Evolutionary conservation across 805 yeast species (phyloP).

Genomic region (Metschnikowia gruessii): DNA sequence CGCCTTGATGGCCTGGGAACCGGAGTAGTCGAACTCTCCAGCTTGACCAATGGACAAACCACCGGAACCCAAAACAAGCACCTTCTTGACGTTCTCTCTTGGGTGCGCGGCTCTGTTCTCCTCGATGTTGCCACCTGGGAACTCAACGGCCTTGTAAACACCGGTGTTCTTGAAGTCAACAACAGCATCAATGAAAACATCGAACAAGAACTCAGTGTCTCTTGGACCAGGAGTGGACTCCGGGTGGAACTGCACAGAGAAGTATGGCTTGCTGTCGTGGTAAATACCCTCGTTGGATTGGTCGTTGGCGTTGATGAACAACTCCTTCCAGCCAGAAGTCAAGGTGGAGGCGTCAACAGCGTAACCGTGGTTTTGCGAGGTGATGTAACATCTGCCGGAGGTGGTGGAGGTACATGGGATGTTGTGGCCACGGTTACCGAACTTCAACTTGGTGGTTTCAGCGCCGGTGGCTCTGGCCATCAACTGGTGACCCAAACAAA

Average conservation of each 20-base stretch:
- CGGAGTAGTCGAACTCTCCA: constrained; percentile 98
- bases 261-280: constrained; percentile 80
- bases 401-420: constrained; percentile 89
- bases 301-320: constrained; percentile 94
- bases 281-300: constrained; percentile 98
- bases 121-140: constrained; percentile 84
- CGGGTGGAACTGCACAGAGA: constrained; percentile 99
- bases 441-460: constrained; percentile 83
- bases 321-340: constrained; percentile 81
- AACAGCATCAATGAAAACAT: constrained; percentile 84
- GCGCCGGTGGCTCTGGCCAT: constrained; percentile 96
- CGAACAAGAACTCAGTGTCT: constrained; percentile 96
- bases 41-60: constrained; percentile 99
- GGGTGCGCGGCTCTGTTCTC: constrained; percentile 79
- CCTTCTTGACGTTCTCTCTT: constrained; percentile 81
- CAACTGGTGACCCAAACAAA: constrained; percentile 97
- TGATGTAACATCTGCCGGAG: constrained; percentile 95
- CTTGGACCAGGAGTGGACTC: constrained; percentile 99
- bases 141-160: constrained; percentile 64
- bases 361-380: constrained; percentile 98
- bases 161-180: constrained; percentile 59
- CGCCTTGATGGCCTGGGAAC: constrained; percentile 98
- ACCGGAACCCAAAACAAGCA: constrained; percentile 93
- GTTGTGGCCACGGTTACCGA: constrained; percentile 99
- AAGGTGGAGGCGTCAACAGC: constrained; percentile 88